These are phyloP conservation scores for Patellifolia procumbens DNA, from an alignment of 179 eudicot species.

Conservation along the genomic window DNA sequence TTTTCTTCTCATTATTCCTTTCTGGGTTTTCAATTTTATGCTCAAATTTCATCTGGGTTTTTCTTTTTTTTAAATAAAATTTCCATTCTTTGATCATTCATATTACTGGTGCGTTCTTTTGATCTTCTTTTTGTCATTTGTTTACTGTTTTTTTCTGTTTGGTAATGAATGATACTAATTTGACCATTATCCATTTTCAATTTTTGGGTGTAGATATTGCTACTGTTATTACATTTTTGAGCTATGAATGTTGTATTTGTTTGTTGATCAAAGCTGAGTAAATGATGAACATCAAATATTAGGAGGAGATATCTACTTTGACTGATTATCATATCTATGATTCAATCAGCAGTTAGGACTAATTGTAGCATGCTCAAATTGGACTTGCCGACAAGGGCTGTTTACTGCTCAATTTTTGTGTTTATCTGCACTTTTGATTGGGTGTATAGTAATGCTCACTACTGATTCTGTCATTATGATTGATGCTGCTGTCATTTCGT, in stretches of 20 bases:
- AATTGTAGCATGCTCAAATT: constrained; percentile 15
- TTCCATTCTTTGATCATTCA: constrained; percentile 22
- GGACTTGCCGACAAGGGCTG: constrained; percentile 13
- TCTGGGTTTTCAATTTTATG: constrained; percentile 29
- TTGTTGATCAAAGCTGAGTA: constrained; percentile 6
- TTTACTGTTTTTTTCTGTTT: background rate
- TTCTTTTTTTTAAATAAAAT: background rate
- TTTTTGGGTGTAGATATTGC: constrained; percentile 7
- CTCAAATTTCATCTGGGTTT: constrained; percentile 25
- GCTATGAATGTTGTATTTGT: background rate
- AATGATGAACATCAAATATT: background rate
- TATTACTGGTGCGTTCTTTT: constrained; percentile 31
- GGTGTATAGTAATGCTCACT: constrained; percentile 24
- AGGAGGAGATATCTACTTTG: background rate
- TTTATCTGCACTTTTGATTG: constrained; percentile 19
- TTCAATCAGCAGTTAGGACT: constrained; percentile 12
- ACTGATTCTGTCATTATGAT: constrained; percentile 9
- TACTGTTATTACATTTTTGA: background rate
- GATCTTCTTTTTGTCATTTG: background rate
- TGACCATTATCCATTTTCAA: constrained; percentile 10
- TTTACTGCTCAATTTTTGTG: constrained; percentile 1
- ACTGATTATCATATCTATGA: constrained; percentile 5
- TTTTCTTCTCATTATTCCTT: background rate
- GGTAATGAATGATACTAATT: background rate
- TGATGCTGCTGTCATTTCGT: constrained; percentile 15